These are phyloP conservation scores for Neocucurbitaria cava DNA, from an alignment of 2,329 filamentous ascomycete species.

Conservation along the genomic window DNA sequence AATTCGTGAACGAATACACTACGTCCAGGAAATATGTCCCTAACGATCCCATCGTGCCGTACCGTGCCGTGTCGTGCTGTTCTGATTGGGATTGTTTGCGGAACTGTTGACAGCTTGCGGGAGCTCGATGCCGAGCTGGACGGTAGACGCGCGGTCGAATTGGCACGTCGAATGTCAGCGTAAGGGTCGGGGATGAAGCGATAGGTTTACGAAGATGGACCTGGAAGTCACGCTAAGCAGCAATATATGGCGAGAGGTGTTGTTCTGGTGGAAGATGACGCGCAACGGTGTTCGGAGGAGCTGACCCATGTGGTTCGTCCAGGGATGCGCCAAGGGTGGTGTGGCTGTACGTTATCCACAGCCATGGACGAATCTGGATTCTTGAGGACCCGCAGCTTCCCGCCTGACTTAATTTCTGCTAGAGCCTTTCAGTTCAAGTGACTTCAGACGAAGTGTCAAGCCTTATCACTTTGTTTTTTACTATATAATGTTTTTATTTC, in stretches of 20 bases:
- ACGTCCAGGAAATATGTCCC: conserved; percentile 78
- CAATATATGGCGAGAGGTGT: conserved; percentile 14
- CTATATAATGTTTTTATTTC: too few species aligned
- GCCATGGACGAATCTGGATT: neutral
- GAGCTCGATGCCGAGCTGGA: conserved; percentile 19
- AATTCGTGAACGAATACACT: conserved; percentile 90
- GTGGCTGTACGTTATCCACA: conserved; percentile 19
- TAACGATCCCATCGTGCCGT: conserved; percentile 41
- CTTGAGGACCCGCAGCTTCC: neutral
- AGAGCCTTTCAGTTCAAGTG: neutral
- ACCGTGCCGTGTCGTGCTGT: conserved; percentile 5
- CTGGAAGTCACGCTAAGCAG: neutral
- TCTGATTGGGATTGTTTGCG: conserved; percentile 10
- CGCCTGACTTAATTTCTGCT: neutral
- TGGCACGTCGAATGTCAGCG: neutral
- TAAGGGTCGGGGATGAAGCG: neutral
- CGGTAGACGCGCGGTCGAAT: conserved; percentile 9
- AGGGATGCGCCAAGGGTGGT: conserved; percentile 23
- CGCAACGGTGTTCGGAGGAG: conserved; percentile 23
- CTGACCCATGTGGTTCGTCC: conserved; percentile 31
- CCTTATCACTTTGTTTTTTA: too few species aligned
- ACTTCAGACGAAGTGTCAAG: neutral
- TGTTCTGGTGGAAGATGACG: conserved; percentile 20
- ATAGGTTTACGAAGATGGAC: neutral
- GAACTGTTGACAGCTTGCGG: conserved; percentile 24